Conservation (phyloP, 306 rosid genomes). For the Cucumis cinereus region DNA sequence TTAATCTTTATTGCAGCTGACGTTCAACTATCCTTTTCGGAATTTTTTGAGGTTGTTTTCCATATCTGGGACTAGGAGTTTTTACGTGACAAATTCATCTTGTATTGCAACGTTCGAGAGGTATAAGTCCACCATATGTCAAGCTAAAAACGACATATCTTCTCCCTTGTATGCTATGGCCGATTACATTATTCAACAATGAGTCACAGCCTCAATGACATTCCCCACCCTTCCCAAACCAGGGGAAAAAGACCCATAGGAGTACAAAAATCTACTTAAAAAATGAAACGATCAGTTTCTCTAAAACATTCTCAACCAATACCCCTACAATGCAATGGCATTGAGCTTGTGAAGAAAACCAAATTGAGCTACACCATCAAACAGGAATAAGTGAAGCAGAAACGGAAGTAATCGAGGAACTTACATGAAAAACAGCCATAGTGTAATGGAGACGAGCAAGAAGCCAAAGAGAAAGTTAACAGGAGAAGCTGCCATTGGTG, state of each 20-base stretch:
- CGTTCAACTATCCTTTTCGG: not conserved
- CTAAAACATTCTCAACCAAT: not conserved
- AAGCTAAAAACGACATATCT: not conserved
- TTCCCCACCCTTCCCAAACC: not conserved
- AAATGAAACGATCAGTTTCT: not conserved
- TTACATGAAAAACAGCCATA: slow-evolving; percentile 83
- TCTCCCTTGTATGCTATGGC: not conserved
- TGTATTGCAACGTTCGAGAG: not conserved
- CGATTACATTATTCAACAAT: not conserved
- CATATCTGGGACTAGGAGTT: not conserved
- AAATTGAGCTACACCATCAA: not conserved
- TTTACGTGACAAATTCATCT: not conserved
- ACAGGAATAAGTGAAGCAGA: not conserved
- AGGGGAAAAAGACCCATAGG: not conserved
- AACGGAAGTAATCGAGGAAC: slow-evolving; percentile 13
- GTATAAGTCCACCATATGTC: not conserved
- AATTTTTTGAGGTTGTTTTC: not conserved
- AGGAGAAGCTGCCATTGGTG: slow-evolving; percentile 77
- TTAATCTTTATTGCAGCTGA: not conserved
- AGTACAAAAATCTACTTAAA: not conserved
- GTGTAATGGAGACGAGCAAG: slow-evolving; percentile 53
- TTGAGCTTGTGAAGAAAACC: not conserved
- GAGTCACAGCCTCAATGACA: not conserved
- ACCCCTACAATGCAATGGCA: not conserved
- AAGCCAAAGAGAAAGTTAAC: slow-evolving; percentile 72